Evolutionary conservation across 768 basidiomycete genomes (phyloP).

Genomic region (Termitomyces sp.): DNA sequence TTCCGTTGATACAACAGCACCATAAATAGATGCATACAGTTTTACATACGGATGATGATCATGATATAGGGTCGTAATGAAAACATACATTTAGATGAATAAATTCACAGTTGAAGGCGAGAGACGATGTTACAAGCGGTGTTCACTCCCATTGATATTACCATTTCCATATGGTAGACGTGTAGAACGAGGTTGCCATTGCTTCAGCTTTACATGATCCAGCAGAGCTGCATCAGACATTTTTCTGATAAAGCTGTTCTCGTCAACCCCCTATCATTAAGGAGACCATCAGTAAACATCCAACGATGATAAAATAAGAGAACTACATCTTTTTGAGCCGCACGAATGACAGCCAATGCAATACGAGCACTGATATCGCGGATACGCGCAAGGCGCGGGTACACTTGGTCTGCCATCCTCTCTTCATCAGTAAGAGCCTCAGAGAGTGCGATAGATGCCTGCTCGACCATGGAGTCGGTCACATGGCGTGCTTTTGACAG

Average conservation of each 20-base stretch:
- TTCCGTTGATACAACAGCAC: not conserved
- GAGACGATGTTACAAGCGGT: constrained; percentile 21
- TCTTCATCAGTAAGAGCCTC: constrained; percentile 55
- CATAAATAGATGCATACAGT: not conserved
- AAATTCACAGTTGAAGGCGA: not conserved
- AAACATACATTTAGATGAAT: not conserved
- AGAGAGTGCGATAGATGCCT: constrained; percentile 56
- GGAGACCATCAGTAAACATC: not conserved
- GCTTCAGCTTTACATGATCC: constrained; percentile 47
- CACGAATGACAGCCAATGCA: constrained; percentile 55
- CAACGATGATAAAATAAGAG: not conserved
- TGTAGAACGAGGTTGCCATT: constrained; percentile 44
- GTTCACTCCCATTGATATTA: constrained; percentile 10
- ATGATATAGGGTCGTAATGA: not conserved
- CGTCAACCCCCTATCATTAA: constrained; percentile 33
- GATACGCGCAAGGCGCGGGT: constrained; percentile 64
- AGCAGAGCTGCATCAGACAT: constrained; percentile 43
- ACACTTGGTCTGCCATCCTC: constrained; percentile 48
- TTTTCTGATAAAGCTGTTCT: constrained; percentile 40
- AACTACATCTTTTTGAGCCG: constrained; percentile 60
- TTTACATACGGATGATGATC: not conserved
- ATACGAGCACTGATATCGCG: constrained; percentile 61
- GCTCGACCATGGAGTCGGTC: constrained; percentile 68
- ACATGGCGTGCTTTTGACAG: constrained; percentile 52
- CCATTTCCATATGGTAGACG: constrained; percentile 8